Evolutionary conservation across 208 protist species (phyloP).

Genomic region (Trypanosoma rangeli): DNA sequence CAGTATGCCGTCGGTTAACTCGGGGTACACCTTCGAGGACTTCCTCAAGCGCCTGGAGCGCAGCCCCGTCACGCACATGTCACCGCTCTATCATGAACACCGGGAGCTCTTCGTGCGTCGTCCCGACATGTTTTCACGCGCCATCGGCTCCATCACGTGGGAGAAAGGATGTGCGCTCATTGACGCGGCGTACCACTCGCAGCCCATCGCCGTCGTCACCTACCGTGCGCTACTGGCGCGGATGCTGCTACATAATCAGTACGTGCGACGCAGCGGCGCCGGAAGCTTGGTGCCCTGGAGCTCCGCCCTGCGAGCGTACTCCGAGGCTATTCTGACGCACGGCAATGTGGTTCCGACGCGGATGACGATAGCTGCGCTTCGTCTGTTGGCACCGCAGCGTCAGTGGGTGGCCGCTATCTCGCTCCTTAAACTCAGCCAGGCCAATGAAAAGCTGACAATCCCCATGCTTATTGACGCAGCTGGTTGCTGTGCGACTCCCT

Average conservation of each 20-base stretch:
- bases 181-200: conserved; percentile 71
- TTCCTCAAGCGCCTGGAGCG: conserved; percentile 82
- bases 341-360: conserved; percentile 57
- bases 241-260: conserved; percentile 82
- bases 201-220: conserved; percentile 51
- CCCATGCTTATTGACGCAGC: conserved; percentile 78
- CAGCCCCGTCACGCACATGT: conserved; percentile 68
- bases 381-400: conserved; percentile 67
- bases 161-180: conserved; percentile 59
- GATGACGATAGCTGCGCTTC: conserved; percentile 62
- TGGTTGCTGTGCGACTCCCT: conserved; percentile 50
- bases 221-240: conserved; percentile 72
- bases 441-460: conserved; percentile 68
- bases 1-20: conserved; percentile 49
- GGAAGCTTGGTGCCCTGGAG: conserved; percentile 56
- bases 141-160: conserved; percentile 68
- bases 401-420: conserved; percentile 55
- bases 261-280: conserved; percentile 33
- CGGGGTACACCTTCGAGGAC: conserved; percentile 80
- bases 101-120: conserved; percentile 71
- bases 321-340: conserved; percentile 66
- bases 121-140: conserved; percentile 71
- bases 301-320: conserved; percentile 58
- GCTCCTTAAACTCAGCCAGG: conserved; percentile 59
- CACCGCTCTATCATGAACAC: conserved; percentile 78